Evolutionary conservation across 164 flowering plant species (phyloP), one percentile per base, ranked within the genome.

Genomic region (Umbellularia californica): DNA sequence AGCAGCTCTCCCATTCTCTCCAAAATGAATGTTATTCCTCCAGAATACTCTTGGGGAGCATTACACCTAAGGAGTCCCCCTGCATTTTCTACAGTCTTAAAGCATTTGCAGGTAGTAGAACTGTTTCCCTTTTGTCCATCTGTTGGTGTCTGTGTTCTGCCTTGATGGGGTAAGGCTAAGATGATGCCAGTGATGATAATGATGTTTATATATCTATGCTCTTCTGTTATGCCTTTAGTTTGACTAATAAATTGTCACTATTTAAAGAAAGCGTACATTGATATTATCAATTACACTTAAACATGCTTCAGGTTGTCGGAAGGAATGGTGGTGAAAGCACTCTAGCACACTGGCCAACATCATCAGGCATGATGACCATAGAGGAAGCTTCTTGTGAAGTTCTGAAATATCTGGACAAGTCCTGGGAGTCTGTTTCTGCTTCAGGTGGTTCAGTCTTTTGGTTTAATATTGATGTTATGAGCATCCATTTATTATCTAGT

Each of bases 11-110:
- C 99, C 47, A 92, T 95, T 79, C 81, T 95, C 69, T 81, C 90
- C 9, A 84, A 81, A 74, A 93, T 83, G 72, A 87, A 80, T 78
- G 78, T 86, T 74, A 74, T 93, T 76, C 99, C 99, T 58, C 99
- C 99, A 41, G 96, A 93, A 70, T 95, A 87, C 80, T 88, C 99
- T 65, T 93, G 99, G 99, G 93, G 92, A 76, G 85, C 98, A 77
- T 86, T 95, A 65, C 88, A 89, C 33, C 80, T 93, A 69, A 87
- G 93, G 82, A 93, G 97, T 65, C 98, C 99, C 60, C 99, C 99
- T 65, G 71, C 87, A 9, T 93, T 92, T 79, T 70, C 93, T 24
- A 88, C 85, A 9, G 96, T 95, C 51, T 79, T 93, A 66, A 90
- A 83, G 74, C 99, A 95, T 87, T 84, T 95, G 72, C 90, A 90